Evolutionary conservation across 441 rosid species (phyloP), one percentile per base, ranked within the genome.

Genomic region (Brassica hybrid): DNA sequence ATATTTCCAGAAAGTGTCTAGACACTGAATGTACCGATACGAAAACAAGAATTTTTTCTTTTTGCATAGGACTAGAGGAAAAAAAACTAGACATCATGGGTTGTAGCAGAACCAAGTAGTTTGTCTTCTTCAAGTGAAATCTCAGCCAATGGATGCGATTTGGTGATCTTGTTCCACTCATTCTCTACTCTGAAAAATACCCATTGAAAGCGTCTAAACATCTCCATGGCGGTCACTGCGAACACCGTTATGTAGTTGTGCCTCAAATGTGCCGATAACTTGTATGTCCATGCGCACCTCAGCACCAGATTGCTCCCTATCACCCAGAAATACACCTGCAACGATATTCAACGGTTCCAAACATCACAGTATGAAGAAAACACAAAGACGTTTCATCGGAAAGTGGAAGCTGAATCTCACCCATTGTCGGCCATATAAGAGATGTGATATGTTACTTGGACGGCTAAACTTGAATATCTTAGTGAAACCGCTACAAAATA

Each of bases 231-330:
- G 0, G 86, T 77, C 7, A 88, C 54, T 56, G 84, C 38, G 65
- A 90, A 90, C 67, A 87, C 79, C 0, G 93, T 90, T 41, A 87
- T 78, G 80, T 90, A 85, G 69, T 90, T 88, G 73, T 88, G 93
- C 58, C 93, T 87, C 63, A 87, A 85, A 86, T 90, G 93, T 61
- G 93, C 90, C 1, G 95, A 88, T 63, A 87, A 83, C 73, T 90
- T 88, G 81, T 88, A 88, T 1, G 95, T 90, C 93, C 93, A 88
- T 1, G 90, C 81, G 63, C 93, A 88, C 12, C 95, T 88, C 58
- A 90, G 76, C 27, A 90, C 83, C 80, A 90, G 71, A 74, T 90
- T 90, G 86, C 95, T 90, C 62, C 87, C 88, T 12, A 90, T 81
- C 36, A 87, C 91, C 95, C 95, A 88, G 70, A 84, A 80, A 83